Percentiles rank a stretch among this genome's conserved stretches.
Conservation (phyloP, 2,329 filamentous ascomycete genomes). For the Aspergillus persii region DNA sequence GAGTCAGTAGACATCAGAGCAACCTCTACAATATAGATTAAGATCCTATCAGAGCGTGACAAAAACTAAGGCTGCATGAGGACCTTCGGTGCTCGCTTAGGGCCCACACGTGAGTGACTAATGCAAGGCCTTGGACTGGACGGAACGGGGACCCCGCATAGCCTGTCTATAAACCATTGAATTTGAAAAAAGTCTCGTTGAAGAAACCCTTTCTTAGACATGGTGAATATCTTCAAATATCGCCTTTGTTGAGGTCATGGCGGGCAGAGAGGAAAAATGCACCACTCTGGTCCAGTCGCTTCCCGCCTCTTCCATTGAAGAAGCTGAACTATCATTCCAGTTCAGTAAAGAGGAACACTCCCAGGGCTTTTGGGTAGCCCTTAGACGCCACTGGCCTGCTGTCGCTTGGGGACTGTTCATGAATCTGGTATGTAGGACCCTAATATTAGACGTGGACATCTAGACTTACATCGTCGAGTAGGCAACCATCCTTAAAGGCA, state of each 20-base stretch:
- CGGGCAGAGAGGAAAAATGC: background rate
- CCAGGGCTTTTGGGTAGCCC: slow-evolving; percentile 23
- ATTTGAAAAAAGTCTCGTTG: background rate
- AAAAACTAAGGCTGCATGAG: background rate
- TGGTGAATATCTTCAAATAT: background rate
- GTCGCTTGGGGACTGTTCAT: slow-evolving; percentile 27
- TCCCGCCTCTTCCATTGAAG: slow-evolving; percentile 11
- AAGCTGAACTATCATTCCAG: slow-evolving; percentile 20
- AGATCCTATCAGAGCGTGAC: background rate
- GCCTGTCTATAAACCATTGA: background rate
- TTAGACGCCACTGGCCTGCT: slow-evolving; percentile 24
- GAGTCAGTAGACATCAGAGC: no score
- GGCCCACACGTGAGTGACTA: background rate
- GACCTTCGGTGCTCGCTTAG: background rate
- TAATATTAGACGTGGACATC: background rate
- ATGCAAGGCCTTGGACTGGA: background rate
- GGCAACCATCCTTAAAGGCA: slow-evolving; percentile 23
- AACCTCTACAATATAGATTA: no score
- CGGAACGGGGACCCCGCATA: background rate
- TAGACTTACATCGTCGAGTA: background rate
- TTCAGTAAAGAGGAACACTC: slow-evolving; percentile 25
- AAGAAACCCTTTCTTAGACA: background rate
- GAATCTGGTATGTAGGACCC: slow-evolving; percentile 20
- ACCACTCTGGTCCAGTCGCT: slow-evolving; percentile 17
- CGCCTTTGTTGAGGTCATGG: background rate